Evolutionary conservation across 2,329 filamentous ascomycete genomes (phyloP).

Genomic region (Hymenoscyphus infarciens): DNA sequence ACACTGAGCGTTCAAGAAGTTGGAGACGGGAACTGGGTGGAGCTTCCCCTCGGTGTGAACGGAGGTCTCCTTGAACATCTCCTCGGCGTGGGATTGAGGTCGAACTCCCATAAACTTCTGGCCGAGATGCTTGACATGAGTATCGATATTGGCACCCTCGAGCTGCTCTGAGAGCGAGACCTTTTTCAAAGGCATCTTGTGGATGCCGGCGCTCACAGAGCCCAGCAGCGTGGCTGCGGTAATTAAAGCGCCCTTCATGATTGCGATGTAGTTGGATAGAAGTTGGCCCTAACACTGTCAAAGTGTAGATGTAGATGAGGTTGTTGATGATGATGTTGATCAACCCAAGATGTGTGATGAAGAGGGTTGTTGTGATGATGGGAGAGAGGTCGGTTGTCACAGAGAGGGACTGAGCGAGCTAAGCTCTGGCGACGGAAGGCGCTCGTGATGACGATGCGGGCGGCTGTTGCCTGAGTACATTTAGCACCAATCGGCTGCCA

Average conservation of each 20-base stretch:
- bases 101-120: slow-evolving; percentile 95
- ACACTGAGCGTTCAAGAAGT: slow-evolving; percentile 99
- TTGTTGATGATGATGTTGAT: slow-evolving; percentile 18
- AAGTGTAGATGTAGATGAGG: slow-evolving; percentile 27
- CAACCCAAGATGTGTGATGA: slow-evolving; percentile 20
- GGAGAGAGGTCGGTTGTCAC: background rate
- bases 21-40: slow-evolving; percentile 85
- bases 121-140: slow-evolving; percentile 76
- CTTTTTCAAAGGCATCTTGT: slow-evolving; percentile 99
- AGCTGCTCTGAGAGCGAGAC: slow-evolving; percentile 87
- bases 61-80: slow-evolving; percentile 74
- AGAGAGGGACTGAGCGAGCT: background rate
- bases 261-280: slow-evolving; percentile 27
- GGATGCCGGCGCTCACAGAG: slow-evolving; percentile 78
- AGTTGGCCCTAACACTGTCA: slow-evolving; percentile 22
- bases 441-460: background rate
- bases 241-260: slow-evolving; percentile 83
- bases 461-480: background rate
- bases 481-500: background rate
- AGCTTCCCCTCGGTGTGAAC: slow-evolving; percentile 59
- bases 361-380: slow-evolving; percentile 19
- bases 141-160: slow-evolving; percentile 75
- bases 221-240: slow-evolving; percentile 77
- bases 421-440: background rate
- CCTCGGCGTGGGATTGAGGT: slow-evolving; percentile 64